A percentile compares a stretch with the other conserved stretches of the same genome.
Conservation (phyloP, 768 basidiomycete genomes). For the Mycena venus region DNA sequence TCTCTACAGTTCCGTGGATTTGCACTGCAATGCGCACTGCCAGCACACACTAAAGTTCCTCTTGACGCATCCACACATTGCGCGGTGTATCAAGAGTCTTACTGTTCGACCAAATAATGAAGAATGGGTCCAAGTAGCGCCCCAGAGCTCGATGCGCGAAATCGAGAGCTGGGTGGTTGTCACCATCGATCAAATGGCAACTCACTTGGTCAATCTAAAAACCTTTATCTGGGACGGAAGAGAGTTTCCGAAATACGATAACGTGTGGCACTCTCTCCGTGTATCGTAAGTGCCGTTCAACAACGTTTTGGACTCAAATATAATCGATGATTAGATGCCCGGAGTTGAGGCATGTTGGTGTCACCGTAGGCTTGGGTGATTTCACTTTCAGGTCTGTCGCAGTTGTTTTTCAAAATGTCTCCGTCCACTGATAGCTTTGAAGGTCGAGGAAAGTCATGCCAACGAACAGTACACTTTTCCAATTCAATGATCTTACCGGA, state of each 20-base stretch:
- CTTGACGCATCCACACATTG: constrained; percentile 22
- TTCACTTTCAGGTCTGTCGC: constrained; percentile 27
- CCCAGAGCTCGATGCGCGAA: constrained; percentile 24
- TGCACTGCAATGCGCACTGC: constrained; percentile 31
- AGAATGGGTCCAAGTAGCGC: constrained; percentile 20
- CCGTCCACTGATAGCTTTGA: not conserved
- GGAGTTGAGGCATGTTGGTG: constrained; percentile 29
- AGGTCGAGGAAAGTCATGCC: constrained; percentile 33
- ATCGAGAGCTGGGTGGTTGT: constrained; percentile 36
- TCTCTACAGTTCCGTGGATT: constrained; percentile 26
- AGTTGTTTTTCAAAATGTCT: not conserved
- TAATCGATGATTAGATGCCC: constrained; percentile 17
- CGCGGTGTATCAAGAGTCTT: constrained; percentile 25
- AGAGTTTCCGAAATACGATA: constrained; percentile 32
- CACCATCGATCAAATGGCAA: constrained; percentile 30
- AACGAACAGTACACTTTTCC: constrained; percentile 32
- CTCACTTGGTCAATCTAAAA: constrained; percentile 26
- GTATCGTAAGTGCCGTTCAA: constrained; percentile 6
- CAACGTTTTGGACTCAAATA: not conserved
- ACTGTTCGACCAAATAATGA: constrained; percentile 33
- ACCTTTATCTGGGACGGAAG: constrained; percentile 31
- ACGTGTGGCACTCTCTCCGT: constrained; percentile 26
- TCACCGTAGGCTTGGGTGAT: constrained; percentile 29
- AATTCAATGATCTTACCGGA: constrained; percentile 25
- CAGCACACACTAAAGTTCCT: constrained; percentile 29